Evolutionary conservation across 306 rosid species (phyloP).

Genomic region (Spatholobus suberectus): DNA sequence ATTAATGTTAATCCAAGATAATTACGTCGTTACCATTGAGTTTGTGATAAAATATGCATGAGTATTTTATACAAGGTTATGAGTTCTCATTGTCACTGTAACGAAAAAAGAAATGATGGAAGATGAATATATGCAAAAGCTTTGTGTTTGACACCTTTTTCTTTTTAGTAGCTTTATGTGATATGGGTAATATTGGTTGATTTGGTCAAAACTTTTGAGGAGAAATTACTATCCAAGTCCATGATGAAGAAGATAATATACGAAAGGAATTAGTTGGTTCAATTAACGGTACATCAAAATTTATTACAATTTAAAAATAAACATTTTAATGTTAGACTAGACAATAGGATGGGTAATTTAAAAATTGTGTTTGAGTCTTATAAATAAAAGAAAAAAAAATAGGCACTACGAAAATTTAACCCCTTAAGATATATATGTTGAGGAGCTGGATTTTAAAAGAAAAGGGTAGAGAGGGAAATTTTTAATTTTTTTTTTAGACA

Average conservation of each 20-base stretch:
- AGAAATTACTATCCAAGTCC: not conserved
- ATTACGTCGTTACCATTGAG: not conserved
- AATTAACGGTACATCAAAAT: not conserved
- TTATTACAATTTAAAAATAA: not conserved
- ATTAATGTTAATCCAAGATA: not conserved
- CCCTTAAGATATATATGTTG: not conserved
- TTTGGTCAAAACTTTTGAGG: not conserved
- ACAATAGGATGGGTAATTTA: not conserved
- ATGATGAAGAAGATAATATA: not conserved
- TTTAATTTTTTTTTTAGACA: too few species aligned
- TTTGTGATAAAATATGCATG: not conserved
- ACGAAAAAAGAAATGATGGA: not conserved
- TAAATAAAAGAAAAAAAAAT: not conserved
- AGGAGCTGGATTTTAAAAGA: not conserved
- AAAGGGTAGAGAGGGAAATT: not conserved
- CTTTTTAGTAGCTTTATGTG: slow-evolving; percentile 1
- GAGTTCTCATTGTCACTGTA: not conserved
- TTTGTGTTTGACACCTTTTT: slow-evolving; percentile 31
- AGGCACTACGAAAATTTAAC: not conserved
- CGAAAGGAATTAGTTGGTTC: not conserved
- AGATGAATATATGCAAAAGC: slow-evolving; percentile 46
- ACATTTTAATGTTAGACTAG: not conserved
- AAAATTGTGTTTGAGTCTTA: too few species aligned
- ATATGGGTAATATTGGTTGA: slow-evolving; percentile 9
- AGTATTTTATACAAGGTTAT: not conserved